A percentile compares a stretch with the other conserved stretches of the same genome.
Conservation (phyloP, 352 stramenopile species). For the Phytophthora rubi region DNA sequence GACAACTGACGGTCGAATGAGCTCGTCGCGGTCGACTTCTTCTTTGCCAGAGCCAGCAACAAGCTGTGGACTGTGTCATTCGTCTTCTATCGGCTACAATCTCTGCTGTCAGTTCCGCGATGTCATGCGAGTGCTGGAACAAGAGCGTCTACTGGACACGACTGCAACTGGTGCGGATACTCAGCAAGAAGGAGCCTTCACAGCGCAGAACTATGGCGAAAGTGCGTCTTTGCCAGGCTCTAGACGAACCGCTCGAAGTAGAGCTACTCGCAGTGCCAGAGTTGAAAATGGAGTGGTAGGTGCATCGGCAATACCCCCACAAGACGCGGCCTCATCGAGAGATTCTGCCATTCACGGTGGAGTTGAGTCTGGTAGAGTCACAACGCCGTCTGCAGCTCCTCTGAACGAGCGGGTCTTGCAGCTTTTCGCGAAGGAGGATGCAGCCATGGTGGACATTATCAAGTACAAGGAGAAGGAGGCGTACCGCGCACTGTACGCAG, state of each 20-base stretch:
- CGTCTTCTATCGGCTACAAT: slow-evolving; percentile 67
- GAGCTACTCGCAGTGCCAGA: slow-evolving; percentile 17
- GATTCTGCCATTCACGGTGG: slow-evolving; percentile 13
- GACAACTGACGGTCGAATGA: not conserved
- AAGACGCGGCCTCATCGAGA: not conserved
- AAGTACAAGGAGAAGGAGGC: slow-evolving; percentile 68
- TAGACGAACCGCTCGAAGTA: slow-evolving; percentile 17
- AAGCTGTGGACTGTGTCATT: slow-evolving; percentile 57
- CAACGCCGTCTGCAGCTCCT: not conserved
- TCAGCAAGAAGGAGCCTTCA: slow-evolving; percentile 17
- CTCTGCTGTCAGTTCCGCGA: slow-evolving; percentile 65
- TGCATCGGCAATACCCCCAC: not conserved
- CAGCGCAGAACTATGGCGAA: not conserved
- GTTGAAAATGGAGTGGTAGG: not conserved
- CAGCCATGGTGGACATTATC: slow-evolving; percentile 65
- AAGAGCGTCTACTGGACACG: slow-evolving; percentile 32
- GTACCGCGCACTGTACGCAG: slow-evolving; percentile 34
- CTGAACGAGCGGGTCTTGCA: slow-evolving; percentile 43
- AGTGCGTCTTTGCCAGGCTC: slow-evolving; percentile 1
- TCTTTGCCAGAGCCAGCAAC: not conserved
- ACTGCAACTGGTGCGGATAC: not conserved
- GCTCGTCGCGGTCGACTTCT: not conserved
- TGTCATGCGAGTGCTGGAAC: slow-evolving; percentile 56
- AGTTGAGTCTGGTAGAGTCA: slow-evolving; percentile 13
- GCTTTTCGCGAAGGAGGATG: slow-evolving; percentile 65